Base-by-base conservation (phyloP, 169 alveolate species). In the Eimeria zaria region DNA sequence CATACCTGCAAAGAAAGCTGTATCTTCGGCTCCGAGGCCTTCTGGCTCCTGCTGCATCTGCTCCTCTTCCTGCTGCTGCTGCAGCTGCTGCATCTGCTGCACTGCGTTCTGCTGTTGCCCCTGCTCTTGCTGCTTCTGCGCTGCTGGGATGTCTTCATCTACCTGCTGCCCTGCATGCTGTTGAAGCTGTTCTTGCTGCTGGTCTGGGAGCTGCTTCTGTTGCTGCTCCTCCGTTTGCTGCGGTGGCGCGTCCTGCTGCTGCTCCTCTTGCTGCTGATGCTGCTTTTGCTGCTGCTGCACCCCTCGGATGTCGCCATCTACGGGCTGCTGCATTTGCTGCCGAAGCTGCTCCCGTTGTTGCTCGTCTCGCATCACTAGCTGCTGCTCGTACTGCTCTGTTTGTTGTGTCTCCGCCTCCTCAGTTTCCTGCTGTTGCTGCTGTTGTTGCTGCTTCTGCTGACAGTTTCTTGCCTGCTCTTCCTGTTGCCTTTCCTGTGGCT, bases 41-140 rank as follows among this genome's bases (percentile, higher is more conserved):
- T 71, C 81, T 71, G 41, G 41, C 81, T 71, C 53, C 81, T 71
- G 81, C 81, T 71, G 53, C 53, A 36, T 30, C 46, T 71, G 81
- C 48, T 74, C 55, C 60, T 39, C 60, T 44, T 36, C 58, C 85
- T 18, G 81, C 81, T 69, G 51, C 81, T 74, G 30, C 55, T 74
- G n/a, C n/a, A n/a, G 85, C 55, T 74, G 85, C 55, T 33, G 60
- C 74, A 64, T 18, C 74, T 8, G 74, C 39, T 27, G 27, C 74
- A 64, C 41, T 60, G 30, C 69, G n/a, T 22, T 6, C 55, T 36
- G 85, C 58, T 36, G 85, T 55, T 74, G 58, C n/a, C n/a, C n/a
- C 85, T 74, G 39, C 85, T 74, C 58, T 1, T 74, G 58, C 85
- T 36, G 84, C 30, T 39, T 51, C 3, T 73, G 60, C 30, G 24